Evolutionary conservation across 2,329 filamentous ascomycete species (phyloP).

Genomic region (Cladophialophora immunda): DNA sequence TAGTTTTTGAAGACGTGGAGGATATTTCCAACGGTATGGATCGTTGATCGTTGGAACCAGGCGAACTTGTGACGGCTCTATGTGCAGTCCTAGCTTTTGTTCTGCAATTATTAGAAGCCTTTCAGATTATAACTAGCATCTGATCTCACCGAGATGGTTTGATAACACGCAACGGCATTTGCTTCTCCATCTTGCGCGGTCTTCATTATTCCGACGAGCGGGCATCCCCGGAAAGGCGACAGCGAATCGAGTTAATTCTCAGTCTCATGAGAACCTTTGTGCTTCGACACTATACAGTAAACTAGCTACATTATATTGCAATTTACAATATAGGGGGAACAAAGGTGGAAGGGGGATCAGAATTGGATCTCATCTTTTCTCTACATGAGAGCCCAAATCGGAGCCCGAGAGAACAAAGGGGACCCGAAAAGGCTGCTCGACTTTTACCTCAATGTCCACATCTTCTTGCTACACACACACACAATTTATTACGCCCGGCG

Average conservation of each 20-base stretch:
- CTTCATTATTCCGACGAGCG: not conserved
- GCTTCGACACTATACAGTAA: not conserved
- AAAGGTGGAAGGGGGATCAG: not conserved
- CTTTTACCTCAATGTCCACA: not conserved
- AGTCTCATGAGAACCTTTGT: not conserved
- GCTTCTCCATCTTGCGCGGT: not conserved
- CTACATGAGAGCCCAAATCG: not conserved
- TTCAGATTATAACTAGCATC: not conserved
- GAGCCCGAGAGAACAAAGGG: not conserved
- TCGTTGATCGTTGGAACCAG: conserved; percentile 8
- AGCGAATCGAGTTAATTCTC: not conserved
- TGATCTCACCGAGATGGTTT: not conserved
- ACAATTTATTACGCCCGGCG: conserved; percentile 30
- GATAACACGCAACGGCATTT: not conserved
- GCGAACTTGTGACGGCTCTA: conserved; percentile 21
- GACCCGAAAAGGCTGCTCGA: not conserved
- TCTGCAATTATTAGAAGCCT: conserved; percentile 10
- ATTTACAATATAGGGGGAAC: no score
- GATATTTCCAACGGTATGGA: conserved; percentile 21
- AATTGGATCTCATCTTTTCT: not conserved
- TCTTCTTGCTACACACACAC: conserved; percentile 27
- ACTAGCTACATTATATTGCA: not conserved
- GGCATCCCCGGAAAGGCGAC: not conserved
- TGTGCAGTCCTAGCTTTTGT: conserved; percentile 17
- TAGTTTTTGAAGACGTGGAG: conserved; percentile 20